Conservation (phyloP, 73 alveolate species). For the Blepharisma japonicum region DNA sequence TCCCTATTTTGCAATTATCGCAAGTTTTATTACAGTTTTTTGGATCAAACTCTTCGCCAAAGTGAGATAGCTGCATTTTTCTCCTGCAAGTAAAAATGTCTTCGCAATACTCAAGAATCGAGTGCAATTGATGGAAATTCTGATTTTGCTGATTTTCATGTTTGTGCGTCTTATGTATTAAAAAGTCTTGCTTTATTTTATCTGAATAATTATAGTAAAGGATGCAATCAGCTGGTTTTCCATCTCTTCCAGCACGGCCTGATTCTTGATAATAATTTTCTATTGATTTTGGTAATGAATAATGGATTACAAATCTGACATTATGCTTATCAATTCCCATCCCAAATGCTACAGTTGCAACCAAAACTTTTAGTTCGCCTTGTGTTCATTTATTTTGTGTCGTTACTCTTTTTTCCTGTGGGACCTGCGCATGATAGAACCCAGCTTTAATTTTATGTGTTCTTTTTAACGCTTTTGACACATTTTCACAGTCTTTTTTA, state of each 20-base stretch:
- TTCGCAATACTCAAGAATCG: conserved; percentile 57
- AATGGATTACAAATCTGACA: conserved; percentile 98
- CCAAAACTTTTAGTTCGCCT: conserved; percentile 90
- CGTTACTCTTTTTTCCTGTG: conserved; percentile 63
- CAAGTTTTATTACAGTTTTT: conserved; percentile 65
- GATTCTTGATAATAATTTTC: conserved; percentile 95
- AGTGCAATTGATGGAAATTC: conserved; percentile 34
- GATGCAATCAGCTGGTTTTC: conserved; percentile 64
- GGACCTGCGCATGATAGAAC: conserved; percentile 90
- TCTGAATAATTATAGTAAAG: conserved; percentile 53
- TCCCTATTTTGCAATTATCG: conserved; percentile 52
- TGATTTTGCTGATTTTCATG: conserved; percentile 28
- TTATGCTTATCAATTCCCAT: conserved; percentile 99
- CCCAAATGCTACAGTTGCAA: conserved; percentile 99
- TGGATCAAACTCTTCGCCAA: conserved; percentile 70
- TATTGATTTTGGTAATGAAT: conserved; percentile 89
- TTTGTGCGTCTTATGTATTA: no score
- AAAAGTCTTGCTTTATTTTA: conserved; percentile 27
- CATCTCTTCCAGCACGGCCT: conserved; percentile 99
- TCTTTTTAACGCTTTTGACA: conserved; percentile 68
- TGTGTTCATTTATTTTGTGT: conserved; percentile 86
- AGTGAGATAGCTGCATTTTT: conserved; percentile 49
- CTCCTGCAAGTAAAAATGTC: conserved; percentile 75
- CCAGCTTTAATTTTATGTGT: conserved; percentile 70
- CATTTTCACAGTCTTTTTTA: conserved; percentile 83